These are phyloP conservation scores for Exophiala sp. DNA, from an alignment of 2,329 filamentous ascomycete species.

Conservation along the genomic window DNA sequence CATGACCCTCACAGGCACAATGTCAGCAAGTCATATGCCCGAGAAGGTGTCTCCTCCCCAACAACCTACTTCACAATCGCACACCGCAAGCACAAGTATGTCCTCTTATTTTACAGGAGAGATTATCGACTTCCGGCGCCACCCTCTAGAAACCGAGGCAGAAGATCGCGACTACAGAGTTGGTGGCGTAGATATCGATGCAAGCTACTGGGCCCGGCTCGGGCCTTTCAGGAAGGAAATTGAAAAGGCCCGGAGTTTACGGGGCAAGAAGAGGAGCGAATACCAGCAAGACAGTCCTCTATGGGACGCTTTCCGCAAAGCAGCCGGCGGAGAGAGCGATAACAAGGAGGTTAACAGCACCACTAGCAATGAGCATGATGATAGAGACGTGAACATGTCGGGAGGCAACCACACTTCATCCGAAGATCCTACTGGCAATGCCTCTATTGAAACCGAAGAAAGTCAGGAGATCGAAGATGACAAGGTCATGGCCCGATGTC, in stretches of 20 bases:
- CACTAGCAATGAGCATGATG: background rate
- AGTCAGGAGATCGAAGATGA: constrained; percentile 18
- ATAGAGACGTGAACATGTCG: background rate
- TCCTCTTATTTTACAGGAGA: constrained; percentile 67
- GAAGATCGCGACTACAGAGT: constrained; percentile 35
- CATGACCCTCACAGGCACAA: constrained; percentile 64
- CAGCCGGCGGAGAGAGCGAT: constrained; percentile 13
- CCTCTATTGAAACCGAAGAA: constrained; percentile 6
- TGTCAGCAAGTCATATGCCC: constrained; percentile 68
- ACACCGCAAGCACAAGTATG: constrained; percentile 46
- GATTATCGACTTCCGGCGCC: constrained; percentile 60
- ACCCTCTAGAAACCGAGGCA: constrained; percentile 47
- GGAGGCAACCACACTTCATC: background rate
- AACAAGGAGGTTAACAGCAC: constrained; percentile 27
- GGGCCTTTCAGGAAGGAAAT: constrained; percentile 46
- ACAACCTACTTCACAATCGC: constrained; percentile 14
- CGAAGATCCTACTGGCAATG: constrained; percentile 30
- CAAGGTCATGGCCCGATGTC: constrained; percentile 21
- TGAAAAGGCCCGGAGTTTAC: constrained; percentile 32
- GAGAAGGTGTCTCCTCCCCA: constrained; percentile 24
- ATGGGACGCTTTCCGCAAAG: constrained; percentile 22
- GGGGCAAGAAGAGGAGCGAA: constrained; percentile 15
- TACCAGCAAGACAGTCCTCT: constrained; percentile 19
- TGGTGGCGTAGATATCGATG: constrained; percentile 45
- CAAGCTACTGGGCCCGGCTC: constrained; percentile 48